Conservation (phyloP, 257 asterid species). For the Orobanche coerulescens region DNA sequence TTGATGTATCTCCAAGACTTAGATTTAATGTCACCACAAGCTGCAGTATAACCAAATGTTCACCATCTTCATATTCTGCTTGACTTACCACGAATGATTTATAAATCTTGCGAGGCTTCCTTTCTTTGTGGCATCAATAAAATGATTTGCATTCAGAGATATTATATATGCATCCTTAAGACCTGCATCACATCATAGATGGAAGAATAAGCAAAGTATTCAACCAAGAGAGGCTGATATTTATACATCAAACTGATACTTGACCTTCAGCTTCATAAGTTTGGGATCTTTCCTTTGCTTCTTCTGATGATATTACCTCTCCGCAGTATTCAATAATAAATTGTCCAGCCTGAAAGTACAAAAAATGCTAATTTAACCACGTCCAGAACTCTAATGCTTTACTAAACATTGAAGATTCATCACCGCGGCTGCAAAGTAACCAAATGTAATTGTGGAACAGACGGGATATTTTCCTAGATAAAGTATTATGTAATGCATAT, state of each 20-base stretch:
- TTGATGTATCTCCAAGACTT: conserved; percentile 2
- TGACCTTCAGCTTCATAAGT: conserved; percentile 70
- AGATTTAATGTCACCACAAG: conserved; percentile 5
- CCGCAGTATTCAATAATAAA: conserved; percentile 88
- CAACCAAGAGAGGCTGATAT: conserved; percentile 16
- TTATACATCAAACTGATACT: conserved; percentile 19
- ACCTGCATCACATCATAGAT: conserved; percentile 41
- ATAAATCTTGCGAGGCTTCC: conserved; percentile 88
- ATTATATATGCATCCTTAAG: conserved; percentile 78
- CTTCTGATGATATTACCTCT: conserved; percentile 76
- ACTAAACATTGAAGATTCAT: conserved; percentile 11
- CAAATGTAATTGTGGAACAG: conserved; percentile 3
- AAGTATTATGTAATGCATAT: background rate
- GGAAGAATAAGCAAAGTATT: conserved; percentile 15
- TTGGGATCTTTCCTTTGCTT: conserved; percentile 62
- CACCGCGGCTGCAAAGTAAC: background rate
- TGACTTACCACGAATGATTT: conserved; percentile 85
- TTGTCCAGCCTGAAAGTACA: conserved; percentile 61
- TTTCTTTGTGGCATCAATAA: conserved; percentile 75
- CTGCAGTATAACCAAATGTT: conserved; percentile 13
- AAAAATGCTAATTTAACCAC: conserved; percentile 11
- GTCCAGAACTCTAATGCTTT: conserved; percentile 6
- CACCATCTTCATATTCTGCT: conserved; percentile 8
- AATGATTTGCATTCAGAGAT: conserved; percentile 57
- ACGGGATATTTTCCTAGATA: conserved; percentile 12